Percentiles rank a stretch among this genome's conserved stretches.
These are phyloP conservation scores for Panus rudis DNA, from an alignment of 768 basidiomycete genomes.

Conservation along the genomic window DNA sequence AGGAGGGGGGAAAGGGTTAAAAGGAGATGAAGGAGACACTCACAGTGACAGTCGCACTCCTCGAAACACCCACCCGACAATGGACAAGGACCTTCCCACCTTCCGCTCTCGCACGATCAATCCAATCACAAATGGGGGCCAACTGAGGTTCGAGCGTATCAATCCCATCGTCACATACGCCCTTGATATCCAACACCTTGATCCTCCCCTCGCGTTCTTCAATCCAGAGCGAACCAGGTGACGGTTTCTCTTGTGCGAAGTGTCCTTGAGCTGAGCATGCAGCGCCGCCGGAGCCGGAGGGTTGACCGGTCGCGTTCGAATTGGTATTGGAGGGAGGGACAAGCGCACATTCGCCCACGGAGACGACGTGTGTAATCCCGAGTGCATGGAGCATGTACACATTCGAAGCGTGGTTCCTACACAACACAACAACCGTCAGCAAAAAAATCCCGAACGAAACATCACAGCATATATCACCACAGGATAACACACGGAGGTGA, in stretches of 20 bases:
- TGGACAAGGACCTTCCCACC: constrained; percentile 93
- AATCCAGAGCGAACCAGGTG: constrained; percentile 73
- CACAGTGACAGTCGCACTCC: constrained; percentile 88
- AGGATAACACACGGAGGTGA: no score
- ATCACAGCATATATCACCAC: neutral
- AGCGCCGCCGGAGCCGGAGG: constrained; percentile 10
- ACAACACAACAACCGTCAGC: constrained; percentile 13
- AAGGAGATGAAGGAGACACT: constrained; percentile 30
- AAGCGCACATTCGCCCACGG: constrained; percentile 91
- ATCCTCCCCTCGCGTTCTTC: constrained; percentile 87
- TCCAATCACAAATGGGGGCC: constrained; percentile 87
- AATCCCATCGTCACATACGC: constrained; percentile 93
- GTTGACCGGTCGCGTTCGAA: constrained; percentile 2
- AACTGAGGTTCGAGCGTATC: constrained; percentile 89
- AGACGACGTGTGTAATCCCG: constrained; percentile 95
- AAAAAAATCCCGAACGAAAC: constrained; percentile 5
- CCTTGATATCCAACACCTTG: constrained; percentile 86
- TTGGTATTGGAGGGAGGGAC: constrained; percentile 60
- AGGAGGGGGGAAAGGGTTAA: neutral
- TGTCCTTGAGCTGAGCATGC: constrained; percentile 22
- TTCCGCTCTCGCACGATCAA: constrained; percentile 71
- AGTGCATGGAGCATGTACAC: constrained; percentile 94
- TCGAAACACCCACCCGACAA: constrained; percentile 97
- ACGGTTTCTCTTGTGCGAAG: constrained; percentile 38
- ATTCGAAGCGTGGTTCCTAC: constrained; percentile 87